These are phyloP conservation scores for Sphaerostilbella broomeana DNA, from an alignment of 2,329 filamentous ascomycete species.

Conservation along the genomic window DNA sequence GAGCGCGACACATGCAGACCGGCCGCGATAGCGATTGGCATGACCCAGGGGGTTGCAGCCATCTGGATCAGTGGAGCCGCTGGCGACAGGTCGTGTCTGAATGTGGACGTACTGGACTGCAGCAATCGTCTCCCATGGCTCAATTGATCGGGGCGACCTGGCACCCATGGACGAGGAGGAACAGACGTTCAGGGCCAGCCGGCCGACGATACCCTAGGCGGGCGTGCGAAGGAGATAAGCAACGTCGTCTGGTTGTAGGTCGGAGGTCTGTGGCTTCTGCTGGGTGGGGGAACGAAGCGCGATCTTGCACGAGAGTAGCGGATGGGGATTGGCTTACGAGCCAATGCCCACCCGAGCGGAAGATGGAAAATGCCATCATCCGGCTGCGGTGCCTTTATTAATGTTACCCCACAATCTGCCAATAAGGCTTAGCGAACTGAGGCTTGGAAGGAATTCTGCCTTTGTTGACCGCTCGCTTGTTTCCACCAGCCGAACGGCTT, in stretches of 20 bases:
- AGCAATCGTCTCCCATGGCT: conserved; percentile 43
- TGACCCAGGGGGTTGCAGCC: background rate
- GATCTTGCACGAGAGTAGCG: conserved; percentile 1
- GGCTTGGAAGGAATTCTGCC: too few relatives aligned
- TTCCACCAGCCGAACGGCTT: too few relatives aligned
- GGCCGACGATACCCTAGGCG: conserved; percentile 18
- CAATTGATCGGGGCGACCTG: conserved; percentile 35
- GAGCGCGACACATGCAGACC: conserved; percentile 5
- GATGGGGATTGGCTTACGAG: background rate
- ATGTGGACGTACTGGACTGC: conserved; percentile 36
- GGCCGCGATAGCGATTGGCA: background rate
- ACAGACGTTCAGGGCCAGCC: conserved; percentile 12
- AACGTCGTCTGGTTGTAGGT: conserved; percentile 3
- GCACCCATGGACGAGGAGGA: conserved; percentile 35
- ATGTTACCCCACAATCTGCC: background rate
- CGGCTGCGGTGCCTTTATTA: background rate
- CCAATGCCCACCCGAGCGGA: background rate
- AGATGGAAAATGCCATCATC: conserved; percentile 8
- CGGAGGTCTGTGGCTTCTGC: conserved; percentile 2
- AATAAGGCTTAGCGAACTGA: background rate
- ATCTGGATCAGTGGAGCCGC: background rate
- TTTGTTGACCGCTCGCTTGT: background rate
- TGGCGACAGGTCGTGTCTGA: conserved; percentile 9
- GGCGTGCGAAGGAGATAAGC: conserved; percentile 3
- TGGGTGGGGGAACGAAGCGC: conserved; percentile 6